Evolutionary conservation across 306 rosid genomes (phyloP).

Genomic region (Cucurbita pepo): DNA sequence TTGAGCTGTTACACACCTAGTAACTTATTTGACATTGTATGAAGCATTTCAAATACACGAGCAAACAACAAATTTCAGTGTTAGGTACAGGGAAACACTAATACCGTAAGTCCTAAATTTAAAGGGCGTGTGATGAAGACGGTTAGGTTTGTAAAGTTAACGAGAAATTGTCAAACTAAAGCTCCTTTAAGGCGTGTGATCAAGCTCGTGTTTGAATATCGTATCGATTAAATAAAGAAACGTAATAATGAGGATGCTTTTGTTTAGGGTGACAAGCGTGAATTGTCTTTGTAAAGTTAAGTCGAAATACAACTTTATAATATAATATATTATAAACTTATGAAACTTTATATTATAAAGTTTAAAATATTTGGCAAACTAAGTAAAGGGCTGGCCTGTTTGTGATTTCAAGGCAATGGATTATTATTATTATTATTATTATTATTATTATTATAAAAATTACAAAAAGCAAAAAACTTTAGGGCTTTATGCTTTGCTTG

Average conservation of each 20-base stretch:
- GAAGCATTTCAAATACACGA: too few relatives aligned
- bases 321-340: neutral
- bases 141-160: too few relatives aligned
- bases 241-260: neutral
- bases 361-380: neutral
- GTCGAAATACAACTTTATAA: neutral
- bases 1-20: too few relatives aligned
- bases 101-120: too few relatives aligned
- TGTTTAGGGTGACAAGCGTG: neutral
- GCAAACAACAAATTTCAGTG: too few relatives aligned
- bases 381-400: neutral
- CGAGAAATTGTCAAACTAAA: too few relatives aligned
- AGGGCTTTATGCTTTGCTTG: conserved; percentile 5
- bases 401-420: neutral
- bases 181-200: too few relatives aligned
- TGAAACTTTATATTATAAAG: neutral
- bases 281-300: neutral
- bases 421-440: neutral
- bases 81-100: too few relatives aligned
- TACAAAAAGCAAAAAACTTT: neutral
- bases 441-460: neutral
- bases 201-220: neutral
- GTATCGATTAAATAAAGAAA: neutral
- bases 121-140: too few relatives aligned
- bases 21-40: too few relatives aligned